phyloP scores from a whole-genome alignment of 345 rosid genomes.

The Rhizophora mangle region DNA sequence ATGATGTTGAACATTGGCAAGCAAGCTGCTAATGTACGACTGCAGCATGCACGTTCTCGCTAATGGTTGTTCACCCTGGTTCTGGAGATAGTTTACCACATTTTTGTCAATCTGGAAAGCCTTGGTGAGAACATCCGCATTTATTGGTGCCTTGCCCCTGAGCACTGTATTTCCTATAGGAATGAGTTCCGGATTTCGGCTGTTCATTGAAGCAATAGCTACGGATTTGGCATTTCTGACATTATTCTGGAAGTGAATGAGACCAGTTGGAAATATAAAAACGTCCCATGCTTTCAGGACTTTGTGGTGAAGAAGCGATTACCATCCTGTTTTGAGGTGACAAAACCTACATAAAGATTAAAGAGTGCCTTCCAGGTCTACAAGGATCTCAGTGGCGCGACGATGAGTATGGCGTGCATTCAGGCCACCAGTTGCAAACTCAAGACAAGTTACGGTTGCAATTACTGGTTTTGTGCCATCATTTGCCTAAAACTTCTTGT shows the following conservation, averaged over 20 bases:
- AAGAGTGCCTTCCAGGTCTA: not conserved
- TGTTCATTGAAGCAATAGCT: conserved; percentile 11
- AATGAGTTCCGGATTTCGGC: conserved; percentile 17
- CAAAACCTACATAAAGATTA: conserved; percentile 10
- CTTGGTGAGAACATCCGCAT: conserved; percentile 8
- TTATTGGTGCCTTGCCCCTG: conserved; percentile 2
- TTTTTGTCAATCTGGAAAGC: conserved; percentile 13
- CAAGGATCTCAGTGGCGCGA: not conserved
- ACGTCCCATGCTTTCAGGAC: conserved; percentile 4
- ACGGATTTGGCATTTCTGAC: not conserved
- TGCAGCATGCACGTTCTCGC: not conserved
- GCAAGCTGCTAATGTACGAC: not conserved
- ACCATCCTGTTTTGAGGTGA: conserved; percentile 1
- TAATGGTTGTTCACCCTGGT: not conserved
- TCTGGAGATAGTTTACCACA: not conserved
- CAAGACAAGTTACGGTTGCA: not conserved
- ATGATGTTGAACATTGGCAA: no score
- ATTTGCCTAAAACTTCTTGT: no score
- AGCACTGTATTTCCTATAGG: conserved; percentile 4
- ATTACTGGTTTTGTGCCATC: no score
- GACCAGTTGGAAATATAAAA: not conserved
- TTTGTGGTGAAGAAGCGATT: conserved; percentile 6
- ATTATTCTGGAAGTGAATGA: no score
- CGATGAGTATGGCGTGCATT: not conserved
- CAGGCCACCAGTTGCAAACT: not conserved